Evolutionary conservation across 305 asterid species (phyloP).

Genomic region (Solanum aculeatissimum): DNA sequence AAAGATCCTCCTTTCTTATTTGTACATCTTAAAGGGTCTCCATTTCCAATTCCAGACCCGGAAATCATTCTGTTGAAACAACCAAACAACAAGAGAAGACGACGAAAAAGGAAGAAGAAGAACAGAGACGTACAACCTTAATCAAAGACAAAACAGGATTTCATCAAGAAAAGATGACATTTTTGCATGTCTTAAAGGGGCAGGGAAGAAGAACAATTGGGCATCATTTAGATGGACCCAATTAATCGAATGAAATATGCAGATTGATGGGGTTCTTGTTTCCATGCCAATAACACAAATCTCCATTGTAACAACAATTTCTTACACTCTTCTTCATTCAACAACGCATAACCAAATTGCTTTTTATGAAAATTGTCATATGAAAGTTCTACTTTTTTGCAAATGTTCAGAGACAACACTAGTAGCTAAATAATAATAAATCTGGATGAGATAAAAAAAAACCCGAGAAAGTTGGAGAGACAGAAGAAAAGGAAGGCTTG

Average conservation of each 20-base stretch:
- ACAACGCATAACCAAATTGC: neutral
- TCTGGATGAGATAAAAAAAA: neutral
- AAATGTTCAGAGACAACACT: neutral
- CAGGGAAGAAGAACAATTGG: constrained; percentile 12
- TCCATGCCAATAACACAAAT: neutral
- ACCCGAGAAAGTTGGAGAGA: neutral
- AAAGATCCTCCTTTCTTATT: neutral
- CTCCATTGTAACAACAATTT: constrained; percentile 15
- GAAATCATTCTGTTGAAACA: constrained; percentile 17
- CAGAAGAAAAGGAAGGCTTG: neutral
- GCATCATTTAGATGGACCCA: neutral
- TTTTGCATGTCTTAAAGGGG: constrained; percentile 14
- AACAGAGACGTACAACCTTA: neutral
- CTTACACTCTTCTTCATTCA: neutral
- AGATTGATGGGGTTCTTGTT: neutral
- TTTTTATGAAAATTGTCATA: neutral
- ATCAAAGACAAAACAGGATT: constrained; percentile 1
- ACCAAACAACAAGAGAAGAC: constrained; percentile 2
- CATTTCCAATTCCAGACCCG: constrained; percentile 9
- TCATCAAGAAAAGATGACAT: neutral
- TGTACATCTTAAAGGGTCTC: neutral
- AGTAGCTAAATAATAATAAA: neutral
- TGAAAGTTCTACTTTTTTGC: neutral
- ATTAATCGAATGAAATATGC: neutral
- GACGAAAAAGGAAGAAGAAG: neutral